Conservation (phyloP, 2,329 filamentous ascomycete species). For the Sphaerostilbella broomeana region DNA sequence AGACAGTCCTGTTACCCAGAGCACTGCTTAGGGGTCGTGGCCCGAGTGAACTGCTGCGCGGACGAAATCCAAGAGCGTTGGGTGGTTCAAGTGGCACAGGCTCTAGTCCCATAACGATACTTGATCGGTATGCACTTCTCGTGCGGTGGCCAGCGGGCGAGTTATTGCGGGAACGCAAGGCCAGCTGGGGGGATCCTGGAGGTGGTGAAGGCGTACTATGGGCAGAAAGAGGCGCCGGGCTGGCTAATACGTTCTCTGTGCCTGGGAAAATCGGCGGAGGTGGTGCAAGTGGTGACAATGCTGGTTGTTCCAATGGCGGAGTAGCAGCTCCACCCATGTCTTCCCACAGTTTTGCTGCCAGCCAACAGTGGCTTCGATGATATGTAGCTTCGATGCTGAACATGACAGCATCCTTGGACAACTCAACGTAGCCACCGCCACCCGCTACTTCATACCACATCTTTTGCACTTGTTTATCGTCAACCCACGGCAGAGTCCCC, state of each 20-base stretch:
- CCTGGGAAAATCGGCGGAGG: constrained; percentile 31
- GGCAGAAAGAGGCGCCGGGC: constrained; percentile 16
- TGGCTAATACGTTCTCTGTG: constrained; percentile 22
- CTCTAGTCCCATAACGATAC: constrained; percentile 38
- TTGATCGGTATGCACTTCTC: constrained; percentile 33
- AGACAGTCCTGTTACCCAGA: constrained; percentile 27
- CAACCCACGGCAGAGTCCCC: constrained; percentile 67
- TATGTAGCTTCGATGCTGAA: constrained; percentile 57
- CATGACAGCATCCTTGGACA: constrained; percentile 53
- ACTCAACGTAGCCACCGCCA: constrained; percentile 49
- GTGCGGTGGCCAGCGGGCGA: constrained; percentile 29
- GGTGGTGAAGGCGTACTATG: constrained; percentile 24
- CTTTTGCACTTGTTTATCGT: constrained; percentile 55
- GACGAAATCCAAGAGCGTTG: constrained; percentile 21
- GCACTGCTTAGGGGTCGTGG: constrained; percentile 28
- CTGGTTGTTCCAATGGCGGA: constrained; percentile 24
- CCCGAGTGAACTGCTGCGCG: constrained; percentile 31
- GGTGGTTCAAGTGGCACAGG: constrained; percentile 35
- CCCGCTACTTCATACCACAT: constrained; percentile 72
- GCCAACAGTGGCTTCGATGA: constrained; percentile 51
- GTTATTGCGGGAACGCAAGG: constrained; percentile 33
- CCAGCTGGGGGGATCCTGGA: constrained; percentile 23
- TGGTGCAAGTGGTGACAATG: constrained; percentile 34
- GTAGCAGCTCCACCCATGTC: constrained; percentile 25
- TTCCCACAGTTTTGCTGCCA: constrained; percentile 46